These are phyloP conservation scores for Atkinsonella hypoxylon DNA, from an alignment of 2,329 filamentous ascomycete genomes.

Conservation along the genomic window DNA sequence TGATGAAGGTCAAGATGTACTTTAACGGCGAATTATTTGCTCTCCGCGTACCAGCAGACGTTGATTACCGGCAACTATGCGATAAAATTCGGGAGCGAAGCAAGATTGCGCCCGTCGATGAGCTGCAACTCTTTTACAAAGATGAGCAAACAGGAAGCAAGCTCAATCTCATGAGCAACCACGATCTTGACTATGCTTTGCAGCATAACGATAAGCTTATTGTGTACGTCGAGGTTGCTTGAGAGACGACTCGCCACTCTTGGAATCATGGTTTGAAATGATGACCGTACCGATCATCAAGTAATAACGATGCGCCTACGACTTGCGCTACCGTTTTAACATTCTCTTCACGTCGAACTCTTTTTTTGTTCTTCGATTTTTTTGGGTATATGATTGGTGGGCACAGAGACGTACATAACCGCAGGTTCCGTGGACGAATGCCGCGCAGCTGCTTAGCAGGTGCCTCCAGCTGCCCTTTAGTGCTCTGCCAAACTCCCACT, in stretches of 20 bases:
- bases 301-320: background rate
- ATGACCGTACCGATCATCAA: background rate
- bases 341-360: background rate
- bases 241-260: slow-evolving; percentile 9
- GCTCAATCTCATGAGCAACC: slow-evolving; percentile 63
- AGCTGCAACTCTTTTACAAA: slow-evolving; percentile 71
- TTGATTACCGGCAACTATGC: slow-evolving; percentile 64
- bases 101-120: slow-evolving; percentile 56
- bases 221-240: slow-evolving; percentile 52
- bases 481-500: background rate
- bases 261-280: background rate
- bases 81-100: slow-evolving; percentile 78
- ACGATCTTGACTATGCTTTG: slow-evolving; percentile 70
- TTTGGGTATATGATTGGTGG: slow-evolving; percentile 16
- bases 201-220: slow-evolving; percentile 80
- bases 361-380: slow-evolving; percentile 9
- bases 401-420: slow-evolving; percentile 13
- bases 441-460: slow-evolving; percentile 8
- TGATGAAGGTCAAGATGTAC: slow-evolving; percentile 90
- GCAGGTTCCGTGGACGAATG: slow-evolving; percentile 12
- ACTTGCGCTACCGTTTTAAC: background rate
- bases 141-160: slow-evolving; percentile 71
- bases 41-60: slow-evolving; percentile 74
- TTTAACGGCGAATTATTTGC: slow-evolving; percentile 88
- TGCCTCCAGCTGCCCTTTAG: background rate